Conservation (phyloP, 1,139 yeast species). For the Arxiozyma slooffiae region DNA sequence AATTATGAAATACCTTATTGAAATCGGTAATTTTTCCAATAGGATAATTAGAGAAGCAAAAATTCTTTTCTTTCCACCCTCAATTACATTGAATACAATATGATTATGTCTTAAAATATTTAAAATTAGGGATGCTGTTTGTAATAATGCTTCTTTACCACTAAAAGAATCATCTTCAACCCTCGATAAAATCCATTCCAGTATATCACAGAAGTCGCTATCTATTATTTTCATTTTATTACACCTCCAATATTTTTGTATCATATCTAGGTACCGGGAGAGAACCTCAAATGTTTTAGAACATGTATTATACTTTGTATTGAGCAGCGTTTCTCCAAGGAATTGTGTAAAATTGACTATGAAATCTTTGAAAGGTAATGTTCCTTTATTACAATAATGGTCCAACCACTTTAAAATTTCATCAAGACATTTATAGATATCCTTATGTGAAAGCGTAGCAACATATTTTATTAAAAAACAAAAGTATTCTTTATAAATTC, state of each 20-base stretch:
- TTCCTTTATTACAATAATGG: not conserved
- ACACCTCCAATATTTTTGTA: slow-evolving; percentile 16
- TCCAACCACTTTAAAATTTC: not conserved
- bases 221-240: slow-evolving; percentile 7
- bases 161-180: slow-evolving; percentile 19
- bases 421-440: not conserved
- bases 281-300: slow-evolving; percentile 14
- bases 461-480: not conserved
- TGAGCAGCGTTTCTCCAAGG: slow-evolving; percentile 19
- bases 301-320: slow-evolving; percentile 17
- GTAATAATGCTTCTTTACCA: slow-evolving; percentile 12
- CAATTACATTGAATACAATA: slow-evolving; percentile 11
- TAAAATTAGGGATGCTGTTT: slow-evolving; percentile 13
- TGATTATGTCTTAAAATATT: slow-evolving; percentile 15
- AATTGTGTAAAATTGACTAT: slow-evolving; percentile 18
- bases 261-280: slow-evolving; percentile 13
- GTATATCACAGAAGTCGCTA: slow-evolving; percentile 24
- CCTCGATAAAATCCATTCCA: slow-evolving; percentile 23
- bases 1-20: slow-evolving; percentile 7
- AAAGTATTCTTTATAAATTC: not conserved
- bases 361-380: not conserved
- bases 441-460: not conserved
- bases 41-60: slow-evolving; percentile 19
- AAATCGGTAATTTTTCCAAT: slow-evolving; percentile 11
- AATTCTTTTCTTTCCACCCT: slow-evolving; percentile 24